A percentile compares a stretch with the other conserved stretches of the same genome.
These are phyloP conservation scores for Colletotrichum tanaceti DNA, from an alignment of 2,329 filamentous ascomycete species.

Conservation along the genomic window DNA sequence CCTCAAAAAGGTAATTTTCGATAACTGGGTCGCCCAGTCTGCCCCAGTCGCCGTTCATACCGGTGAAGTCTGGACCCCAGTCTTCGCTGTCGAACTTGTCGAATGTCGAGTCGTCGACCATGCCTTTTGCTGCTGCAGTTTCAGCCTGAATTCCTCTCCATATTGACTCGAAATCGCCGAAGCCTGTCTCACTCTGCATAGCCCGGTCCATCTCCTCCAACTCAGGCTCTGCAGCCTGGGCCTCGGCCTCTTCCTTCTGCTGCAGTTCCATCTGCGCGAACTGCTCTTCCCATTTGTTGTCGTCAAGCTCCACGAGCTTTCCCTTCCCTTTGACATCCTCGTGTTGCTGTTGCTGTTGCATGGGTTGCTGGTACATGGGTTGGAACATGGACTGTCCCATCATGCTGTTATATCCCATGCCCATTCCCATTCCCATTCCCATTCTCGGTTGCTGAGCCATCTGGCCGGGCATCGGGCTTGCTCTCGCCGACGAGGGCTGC, in stretches of 20 bases:
- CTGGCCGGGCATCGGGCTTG: conserved; percentile 69
- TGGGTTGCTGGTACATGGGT: conserved; percentile 58
- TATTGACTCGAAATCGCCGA: conserved; percentile 90
- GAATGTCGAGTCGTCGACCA: conserved; percentile 73
- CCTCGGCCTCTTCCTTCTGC: conserved; percentile 65
- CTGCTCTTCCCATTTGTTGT: conserved; percentile 95
- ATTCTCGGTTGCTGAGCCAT: conserved; percentile 54
- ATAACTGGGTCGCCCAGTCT: conserved; percentile 76
- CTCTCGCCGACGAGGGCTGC: conserved; percentile 61
- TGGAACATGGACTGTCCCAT: conserved; percentile 67
- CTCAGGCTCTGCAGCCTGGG: conserved; percentile 78
- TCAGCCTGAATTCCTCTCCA: conserved; percentile 86
- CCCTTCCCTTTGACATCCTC: conserved; percentile 81
- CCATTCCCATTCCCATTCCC: conserved; percentile 63
- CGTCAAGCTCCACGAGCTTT: conserved; percentile 93
- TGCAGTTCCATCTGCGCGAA: conserved; percentile 88
- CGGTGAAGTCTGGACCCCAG: conserved; percentile 77
- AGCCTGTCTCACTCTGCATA: conserved; percentile 76
- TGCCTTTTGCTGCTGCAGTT: conserved; percentile 74
- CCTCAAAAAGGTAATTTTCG: conserved; percentile 93
- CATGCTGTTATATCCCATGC: conserved; percentile 68
- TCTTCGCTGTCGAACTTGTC: conserved; percentile 81
- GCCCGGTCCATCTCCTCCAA: conserved; percentile 84
- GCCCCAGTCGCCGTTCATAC: conserved; percentile 71
- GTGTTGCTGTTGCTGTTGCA: conserved; percentile 60